Evolutionary conservation across 768 basidiomycete genomes (phyloP), one percentile per base, ranked within the genome.

Genomic region (Pleurotus ostreatus): DNA sequence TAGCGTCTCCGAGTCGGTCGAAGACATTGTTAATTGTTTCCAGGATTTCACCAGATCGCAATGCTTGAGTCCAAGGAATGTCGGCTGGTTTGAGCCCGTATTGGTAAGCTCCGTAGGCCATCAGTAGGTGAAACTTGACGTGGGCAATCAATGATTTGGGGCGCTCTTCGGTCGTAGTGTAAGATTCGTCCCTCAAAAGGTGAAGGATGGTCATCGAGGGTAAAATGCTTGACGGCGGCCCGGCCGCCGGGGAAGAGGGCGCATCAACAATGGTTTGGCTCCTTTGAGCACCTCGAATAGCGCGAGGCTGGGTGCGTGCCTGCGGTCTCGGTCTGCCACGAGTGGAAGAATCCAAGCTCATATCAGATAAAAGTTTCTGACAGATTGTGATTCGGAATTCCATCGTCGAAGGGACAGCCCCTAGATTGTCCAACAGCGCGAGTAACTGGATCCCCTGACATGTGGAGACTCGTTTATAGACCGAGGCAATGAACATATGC

Each of bases 381-480:
- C 78, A 81, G 12, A 80, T 60, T 0, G 67, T 60, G 4, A 80
- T 56, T 63, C 79, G 80, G 54, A 81, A 80, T 20, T 62, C 63
- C 47, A 74, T 68, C 2, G 65, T 57, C 2, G 74, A 59, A 16
- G 66, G 60, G 11, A 77, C 72, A 45, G 70, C 71, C 2, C 65
- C 62, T 22, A 81, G 60, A 46, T 64, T 58, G 16, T 70, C 70
- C 59, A 80, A 66, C 46, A 81, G 61, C n/a, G 59, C 63, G n/a
- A 64, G 66, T 13, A 70, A 54, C 2, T 64, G 61, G 52, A 71
- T 62, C 3, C 70, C 57, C 7, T 68, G 55, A 8, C 48, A 57
- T 4, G 61, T 41, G 22, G 67, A 65, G 15, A 79, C 55, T 43
- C 70, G 73, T 30, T 65, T 69, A 43, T 66, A 70, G 37, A 78